phyloP scores from a whole-genome alignment of 495 filamentous ascomycete genomes.

The Penicillium turbatum region DNA sequence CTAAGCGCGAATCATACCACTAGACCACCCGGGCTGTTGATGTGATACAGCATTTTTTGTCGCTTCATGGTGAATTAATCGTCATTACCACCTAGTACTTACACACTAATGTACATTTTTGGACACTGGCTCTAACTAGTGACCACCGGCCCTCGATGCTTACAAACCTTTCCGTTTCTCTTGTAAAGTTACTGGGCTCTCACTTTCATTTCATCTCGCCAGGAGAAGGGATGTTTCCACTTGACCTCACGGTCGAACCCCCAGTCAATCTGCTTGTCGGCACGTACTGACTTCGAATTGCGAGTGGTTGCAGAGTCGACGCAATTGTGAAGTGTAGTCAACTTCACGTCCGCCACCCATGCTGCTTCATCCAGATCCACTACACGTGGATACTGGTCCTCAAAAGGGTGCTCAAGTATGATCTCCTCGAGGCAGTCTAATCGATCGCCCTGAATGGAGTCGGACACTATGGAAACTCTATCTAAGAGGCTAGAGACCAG shows the following conservation, averaged over 20 bases:
- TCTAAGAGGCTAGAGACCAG: not conserved
- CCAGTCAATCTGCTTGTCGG: not conserved
- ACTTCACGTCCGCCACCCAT: not conserved
- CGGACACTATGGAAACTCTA: not conserved
- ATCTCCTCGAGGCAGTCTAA: not conserved
- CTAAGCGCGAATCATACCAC: constrained; percentile 49
- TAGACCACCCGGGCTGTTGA: constrained; percentile 33
- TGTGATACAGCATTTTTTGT: not conserved
- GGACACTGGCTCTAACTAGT: too few species aligned
- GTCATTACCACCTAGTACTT: too few species aligned
- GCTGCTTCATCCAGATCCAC: too few species aligned
- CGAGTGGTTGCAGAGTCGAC: not conserved
- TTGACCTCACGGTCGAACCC: not conserved
- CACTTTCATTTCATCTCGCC: not conserved
- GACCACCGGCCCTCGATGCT: not conserved
- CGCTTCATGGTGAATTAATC: too few species aligned
- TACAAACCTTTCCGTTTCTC: not conserved
- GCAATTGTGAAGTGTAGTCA: not conserved
- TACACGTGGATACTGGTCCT: not conserved
- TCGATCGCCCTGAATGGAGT: too few species aligned
- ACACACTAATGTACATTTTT: too few species aligned
- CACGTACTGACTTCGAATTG: not conserved
- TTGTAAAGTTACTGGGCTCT: too few species aligned
- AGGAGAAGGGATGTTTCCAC: not conserved
- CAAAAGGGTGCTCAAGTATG: not conserved